A percentile compares a stretch with the other conserved stretches of the same genome.
phyloP scores from a whole-genome alignment of 2,329 filamentous ascomycete species.

The Cercospora nicotianae region DNA sequence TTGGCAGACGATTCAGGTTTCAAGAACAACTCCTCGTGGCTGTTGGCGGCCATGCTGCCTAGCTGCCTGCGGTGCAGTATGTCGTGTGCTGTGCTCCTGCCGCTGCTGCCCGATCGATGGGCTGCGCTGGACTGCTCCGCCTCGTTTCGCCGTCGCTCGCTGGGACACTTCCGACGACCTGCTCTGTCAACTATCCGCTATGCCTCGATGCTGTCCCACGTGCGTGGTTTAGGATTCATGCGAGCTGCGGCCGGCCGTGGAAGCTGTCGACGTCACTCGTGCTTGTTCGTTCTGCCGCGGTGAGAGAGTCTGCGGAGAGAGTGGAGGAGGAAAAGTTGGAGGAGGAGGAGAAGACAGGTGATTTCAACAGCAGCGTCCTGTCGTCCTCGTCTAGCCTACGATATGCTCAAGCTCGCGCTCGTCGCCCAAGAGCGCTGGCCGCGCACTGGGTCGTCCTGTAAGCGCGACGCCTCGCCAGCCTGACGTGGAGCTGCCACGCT shows the following conservation, averaged over 20 bases:
- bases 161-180: background rate
- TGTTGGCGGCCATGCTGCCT: slow-evolving; percentile 14
- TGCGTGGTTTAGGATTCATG: background rate
- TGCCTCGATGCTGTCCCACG: background rate
- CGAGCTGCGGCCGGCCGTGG: background rate
- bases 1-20: slow-evolving; percentile 20
- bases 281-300: background rate
- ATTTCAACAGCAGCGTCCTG: background rate
- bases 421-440: slow-evolving; percentile 1
- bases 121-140: background rate
- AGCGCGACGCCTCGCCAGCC: slow-evolving; percentile 10
- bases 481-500: slow-evolving; percentile 11
- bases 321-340: background rate
- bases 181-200: background rate
- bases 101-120: background rate
- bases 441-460: slow-evolving; percentile 3
- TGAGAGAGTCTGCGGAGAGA: background rate
- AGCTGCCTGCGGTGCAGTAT: background rate
- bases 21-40: slow-evolving; percentile 29
- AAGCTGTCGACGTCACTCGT: background rate
- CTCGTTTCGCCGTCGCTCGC: background rate
- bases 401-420: background rate
- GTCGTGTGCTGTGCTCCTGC: slow-evolving; percentile 1
- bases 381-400: background rate
- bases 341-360: background rate